A percentile compares a stretch with the other conserved stretches of the same genome.
Evolutionary conservation across 139 green algal genomes (phyloP).

Genomic region (Chlamydomonas sphaeroides): DNA sequence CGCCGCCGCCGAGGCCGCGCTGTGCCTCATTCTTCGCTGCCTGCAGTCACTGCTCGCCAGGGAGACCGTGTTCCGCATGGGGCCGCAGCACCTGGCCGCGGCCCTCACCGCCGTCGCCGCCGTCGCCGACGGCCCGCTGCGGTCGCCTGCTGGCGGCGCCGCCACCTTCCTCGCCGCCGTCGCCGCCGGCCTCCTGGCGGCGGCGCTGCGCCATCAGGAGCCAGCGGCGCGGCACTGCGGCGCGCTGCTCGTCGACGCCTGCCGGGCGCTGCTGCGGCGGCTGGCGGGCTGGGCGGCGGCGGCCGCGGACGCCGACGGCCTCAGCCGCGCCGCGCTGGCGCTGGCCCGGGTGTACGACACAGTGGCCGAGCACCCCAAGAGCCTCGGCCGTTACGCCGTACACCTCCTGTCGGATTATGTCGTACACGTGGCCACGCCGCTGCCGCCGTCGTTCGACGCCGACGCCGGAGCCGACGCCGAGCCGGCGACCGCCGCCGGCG

Average conservation of each 20-base stretch:
- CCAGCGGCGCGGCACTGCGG: neutral
- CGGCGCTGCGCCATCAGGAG: slow-evolving; percentile 11
- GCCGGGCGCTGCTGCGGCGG: slow-evolving; percentile 21
- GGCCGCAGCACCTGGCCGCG: neutral
- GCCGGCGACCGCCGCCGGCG: too few species aligned
- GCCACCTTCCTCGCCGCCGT: neutral
- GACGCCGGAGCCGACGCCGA: neutral
- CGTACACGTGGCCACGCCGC: slow-evolving; percentile 7
- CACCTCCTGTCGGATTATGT: slow-evolving; percentile 53
- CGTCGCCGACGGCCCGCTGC: neutral
- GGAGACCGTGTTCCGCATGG: slow-evolving; percentile 16
- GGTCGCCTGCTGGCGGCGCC: neutral
- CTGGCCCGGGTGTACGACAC: slow-evolving; percentile 34
- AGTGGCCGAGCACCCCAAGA: slow-evolving; percentile 26
- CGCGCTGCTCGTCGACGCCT: neutral
- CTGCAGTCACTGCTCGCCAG: slow-evolving; percentile 26
- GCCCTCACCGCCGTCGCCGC: neutral
- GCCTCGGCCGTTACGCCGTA: slow-evolving; percentile 29
- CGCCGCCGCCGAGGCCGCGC: neutral
- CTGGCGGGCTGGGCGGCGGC: slow-evolving; percentile 1
- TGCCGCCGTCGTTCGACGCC: neutral
- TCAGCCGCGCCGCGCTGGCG: neutral
- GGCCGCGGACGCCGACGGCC: neutral
- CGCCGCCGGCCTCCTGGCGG: slow-evolving; percentile 4
- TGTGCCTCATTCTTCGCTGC: neutral